Percentiles rank a stretch among this genome's conserved stretches.
phyloP scores from a whole-genome alignment of 768 basidiomycete genomes.

The Tricholoma matsutake region DNA sequence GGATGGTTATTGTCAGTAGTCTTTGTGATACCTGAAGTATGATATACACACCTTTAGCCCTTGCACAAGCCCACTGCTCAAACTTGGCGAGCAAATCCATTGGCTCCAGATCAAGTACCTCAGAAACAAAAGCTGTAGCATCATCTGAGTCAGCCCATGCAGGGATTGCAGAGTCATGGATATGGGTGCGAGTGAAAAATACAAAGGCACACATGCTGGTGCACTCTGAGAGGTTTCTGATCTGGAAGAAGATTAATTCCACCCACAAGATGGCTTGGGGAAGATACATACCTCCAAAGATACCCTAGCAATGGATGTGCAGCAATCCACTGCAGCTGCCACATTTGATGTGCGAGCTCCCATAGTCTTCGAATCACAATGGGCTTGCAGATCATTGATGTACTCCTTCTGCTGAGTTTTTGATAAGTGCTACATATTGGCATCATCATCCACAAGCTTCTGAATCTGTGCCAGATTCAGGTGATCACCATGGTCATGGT shows the following conservation, averaged over 20 bases:
- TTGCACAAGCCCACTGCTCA: slow-evolving; percentile 2
- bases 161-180: background rate
- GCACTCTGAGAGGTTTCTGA: too few species aligned
- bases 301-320: background rate
- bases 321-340: background rate
- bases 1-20: background rate
- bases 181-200: background rate
- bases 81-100: background rate
- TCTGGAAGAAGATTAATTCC: background rate
- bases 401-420: background rate
- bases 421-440: background rate
- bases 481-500: background rate
- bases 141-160: background rate
- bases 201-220: background rate
- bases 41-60: background rate
- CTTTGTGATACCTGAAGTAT: background rate
- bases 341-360: background rate
- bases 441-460: background rate
- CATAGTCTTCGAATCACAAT: background rate
- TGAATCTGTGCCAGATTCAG: slow-evolving; percentile 1
- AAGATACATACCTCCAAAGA: background rate
- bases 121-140: background rate
- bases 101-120: background rate
- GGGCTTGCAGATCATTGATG: background rate
- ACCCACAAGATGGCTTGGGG: background rate